Evolutionary conservation across 495 filamentous ascomycete species (phyloP).

Genomic region (Geoglossum glabrum): DNA sequence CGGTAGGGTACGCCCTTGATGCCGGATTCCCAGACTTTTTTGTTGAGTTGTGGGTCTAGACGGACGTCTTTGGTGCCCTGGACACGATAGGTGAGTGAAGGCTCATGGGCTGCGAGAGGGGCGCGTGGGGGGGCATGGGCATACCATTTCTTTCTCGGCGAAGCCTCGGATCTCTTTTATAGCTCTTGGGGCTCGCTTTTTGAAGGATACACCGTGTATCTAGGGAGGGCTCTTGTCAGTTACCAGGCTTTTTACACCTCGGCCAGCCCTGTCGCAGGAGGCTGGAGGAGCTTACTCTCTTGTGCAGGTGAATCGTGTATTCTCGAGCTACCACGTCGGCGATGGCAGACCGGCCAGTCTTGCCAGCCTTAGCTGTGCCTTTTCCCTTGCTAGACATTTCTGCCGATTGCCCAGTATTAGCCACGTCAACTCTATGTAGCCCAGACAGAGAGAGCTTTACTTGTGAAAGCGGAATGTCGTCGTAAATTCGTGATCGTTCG

Average conservation of each 20-base stretch:
- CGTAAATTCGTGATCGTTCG: background rate
- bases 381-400: slow-evolving; percentile 13
- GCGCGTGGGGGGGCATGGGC: slow-evolving; percentile 14
- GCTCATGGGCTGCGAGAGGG: background rate
- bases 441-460: background rate
- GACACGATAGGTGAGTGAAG: background rate
- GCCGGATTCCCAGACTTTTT: slow-evolving; percentile 99
- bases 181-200: slow-evolving; percentile 93
- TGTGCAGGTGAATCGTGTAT: slow-evolving; percentile 99
- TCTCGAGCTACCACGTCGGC: slow-evolving; percentile 96
- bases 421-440: background rate
- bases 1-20: slow-evolving; percentile 96
- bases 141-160: slow-evolving; percentile 85
- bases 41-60: slow-evolving; percentile 94
- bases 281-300: slow-evolving; percentile 58
- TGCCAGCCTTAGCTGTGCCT: slow-evolving; percentile 40
- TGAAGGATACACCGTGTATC: slow-evolving; percentile 94
- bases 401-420: background rate
- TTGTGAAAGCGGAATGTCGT: background rate
- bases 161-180: slow-evolving; percentile 99
- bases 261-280: background rate
- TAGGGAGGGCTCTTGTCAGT: slow-evolving; percentile 26
- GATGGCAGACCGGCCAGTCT: slow-evolving; percentile 78
- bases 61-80: slow-evolving; percentile 96
- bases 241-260: background rate